Base-by-base conservation (phyloP, 306 rosid genomes). In the Leucaena leucocephala region DNA sequence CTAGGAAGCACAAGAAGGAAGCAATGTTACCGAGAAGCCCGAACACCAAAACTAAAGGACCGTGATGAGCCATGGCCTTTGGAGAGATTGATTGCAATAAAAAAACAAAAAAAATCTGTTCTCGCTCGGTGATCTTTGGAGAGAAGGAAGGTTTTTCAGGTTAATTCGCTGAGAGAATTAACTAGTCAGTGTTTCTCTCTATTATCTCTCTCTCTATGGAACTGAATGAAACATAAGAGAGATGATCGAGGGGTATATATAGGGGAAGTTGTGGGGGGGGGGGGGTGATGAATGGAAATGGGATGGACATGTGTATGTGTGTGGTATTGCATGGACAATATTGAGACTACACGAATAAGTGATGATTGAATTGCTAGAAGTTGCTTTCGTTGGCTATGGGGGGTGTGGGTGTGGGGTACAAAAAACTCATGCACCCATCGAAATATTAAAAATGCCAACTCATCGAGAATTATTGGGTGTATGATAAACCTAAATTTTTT, bases 1-100 rank as follows among this genome's bases (percentile, higher is more conserved):
- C 96, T 3, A 95, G 88, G 62, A 95, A 91, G 79, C 96, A 94
- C 14, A 91, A 80, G 67, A 91, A 92, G 67, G 98, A 95, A 58
- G 81, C 77, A 81, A 92, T 58, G 85, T 92, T 92, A 11, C 98
- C 98, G 83, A 94, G 91, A 79, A 92, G 4, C 27, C 98, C 98
- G 80, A 94, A 89, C 44, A 78, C 35, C 50, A 92, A 75, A 65
- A 68, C 77, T 80, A 85, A 17, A 6, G 83, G 88, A 73, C 80
- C 77, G 71, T 88, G 89, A 4, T 88, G 89, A 3, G 83, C 9
- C 89, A 86, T 86, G 78, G 21, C 64, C 33, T 15, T 76, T 7
- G n/a, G n/a, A 13, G 15, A 10, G 16, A 44, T 44, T 44, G 48
- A 44, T 44, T 10, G 48, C 2, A 44, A 44, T 10, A 7, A 40